phyloP scores from a whole-genome alignment of 345 rosid species.

The Nasturtium officinale region DNA sequence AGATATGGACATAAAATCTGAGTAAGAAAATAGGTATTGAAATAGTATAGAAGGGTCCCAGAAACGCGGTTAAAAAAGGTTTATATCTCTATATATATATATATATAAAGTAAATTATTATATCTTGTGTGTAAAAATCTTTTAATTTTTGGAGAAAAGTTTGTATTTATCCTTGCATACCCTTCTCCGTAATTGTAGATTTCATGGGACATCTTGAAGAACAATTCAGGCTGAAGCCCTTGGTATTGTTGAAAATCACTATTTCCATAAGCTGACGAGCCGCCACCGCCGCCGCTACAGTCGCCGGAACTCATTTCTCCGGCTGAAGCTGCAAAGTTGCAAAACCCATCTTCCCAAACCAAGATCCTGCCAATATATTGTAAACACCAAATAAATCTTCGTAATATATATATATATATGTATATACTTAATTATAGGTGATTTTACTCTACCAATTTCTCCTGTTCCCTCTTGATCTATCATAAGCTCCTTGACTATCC shows the following conservation, averaged over 20 bases:
- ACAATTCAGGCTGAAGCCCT: slow-evolving; percentile 93
- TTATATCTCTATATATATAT: too few relatives aligned
- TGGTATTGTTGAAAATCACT: slow-evolving; percentile 75
- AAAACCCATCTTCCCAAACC: slow-evolving; percentile 99
- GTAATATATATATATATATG: neutral
- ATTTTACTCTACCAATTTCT: slow-evolving; percentile 76
- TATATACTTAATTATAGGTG: neutral
- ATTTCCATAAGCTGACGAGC: slow-evolving; percentile 58
- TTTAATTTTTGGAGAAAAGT: neutral
- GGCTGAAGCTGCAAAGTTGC: slow-evolving; percentile 87
- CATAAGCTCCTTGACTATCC: slow-evolving; percentile 95
- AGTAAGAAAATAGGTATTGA: slow-evolving; percentile 11
- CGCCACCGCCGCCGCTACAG: slow-evolving; percentile 46
- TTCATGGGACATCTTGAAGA: slow-evolving; percentile 99
- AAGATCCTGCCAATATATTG: slow-evolving; percentile 63
- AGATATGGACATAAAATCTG: slow-evolving; percentile 24
- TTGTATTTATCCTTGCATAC: slow-evolving; percentile 46
- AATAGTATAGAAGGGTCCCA: slow-evolving; percentile 21
- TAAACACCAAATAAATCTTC: neutral
- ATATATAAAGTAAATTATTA: neutral
- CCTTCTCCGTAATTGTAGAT: slow-evolving; percentile 99
- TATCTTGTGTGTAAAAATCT: neutral
- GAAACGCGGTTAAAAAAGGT: neutral
- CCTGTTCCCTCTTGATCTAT: slow-evolving; percentile 95
- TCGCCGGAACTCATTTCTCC: slow-evolving; percentile 58